A percentile compares a stretch with the other conserved stretches of the same genome.
phyloP scores from a whole-genome alignment of 495 filamentous ascomycete genomes.

The Penicillium canariense region DNA sequence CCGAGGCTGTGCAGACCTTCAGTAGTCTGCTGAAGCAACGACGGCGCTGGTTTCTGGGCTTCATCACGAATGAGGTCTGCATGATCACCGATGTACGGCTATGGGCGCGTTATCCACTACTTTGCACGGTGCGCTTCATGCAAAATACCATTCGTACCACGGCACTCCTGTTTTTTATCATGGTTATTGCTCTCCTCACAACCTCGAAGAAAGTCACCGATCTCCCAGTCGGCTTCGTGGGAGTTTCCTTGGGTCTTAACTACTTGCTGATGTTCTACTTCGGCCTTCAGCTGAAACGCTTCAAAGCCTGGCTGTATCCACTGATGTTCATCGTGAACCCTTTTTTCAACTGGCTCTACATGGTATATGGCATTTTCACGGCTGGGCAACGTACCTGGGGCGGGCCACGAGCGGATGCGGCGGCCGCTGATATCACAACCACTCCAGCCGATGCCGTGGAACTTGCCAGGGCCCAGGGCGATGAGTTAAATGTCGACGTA shows the following conservation, averaged over 20 bases:
- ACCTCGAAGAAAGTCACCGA: conserved; percentile 74
- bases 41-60: conserved; percentile 94
- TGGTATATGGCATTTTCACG: conserved; percentile 86
- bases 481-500: conserved; percentile 89
- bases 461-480: conserved; percentile 71
- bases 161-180: conserved; percentile 91
- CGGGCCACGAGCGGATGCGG: conserved; percentile 89
- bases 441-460: conserved; percentile 83
- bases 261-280: conserved; percentile 98
- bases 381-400: conserved; percentile 97
- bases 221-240: conserved; percentile 91
- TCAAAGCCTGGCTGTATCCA: conserved; percentile 92
- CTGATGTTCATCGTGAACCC: conserved; percentile 95
- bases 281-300: conserved; percentile 78
- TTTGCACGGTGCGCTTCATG: conserved; percentile 88
- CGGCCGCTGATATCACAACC: conserved; percentile 72
- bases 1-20: conserved; percentile 91
- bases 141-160: conserved; percentile 97
- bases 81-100: conserved; percentile 94
- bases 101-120: conserved; percentile 87
- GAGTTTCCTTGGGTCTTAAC: conserved; percentile 90
- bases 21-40: conserved; percentile 88
- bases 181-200: conserved; percentile 83
- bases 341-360: conserved; percentile 98
- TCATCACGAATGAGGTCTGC: conserved; percentile 97